phyloP scores from a whole-genome alignment of 768 basidiomycete genomes.

The Tubosaeta sp. region DNA sequence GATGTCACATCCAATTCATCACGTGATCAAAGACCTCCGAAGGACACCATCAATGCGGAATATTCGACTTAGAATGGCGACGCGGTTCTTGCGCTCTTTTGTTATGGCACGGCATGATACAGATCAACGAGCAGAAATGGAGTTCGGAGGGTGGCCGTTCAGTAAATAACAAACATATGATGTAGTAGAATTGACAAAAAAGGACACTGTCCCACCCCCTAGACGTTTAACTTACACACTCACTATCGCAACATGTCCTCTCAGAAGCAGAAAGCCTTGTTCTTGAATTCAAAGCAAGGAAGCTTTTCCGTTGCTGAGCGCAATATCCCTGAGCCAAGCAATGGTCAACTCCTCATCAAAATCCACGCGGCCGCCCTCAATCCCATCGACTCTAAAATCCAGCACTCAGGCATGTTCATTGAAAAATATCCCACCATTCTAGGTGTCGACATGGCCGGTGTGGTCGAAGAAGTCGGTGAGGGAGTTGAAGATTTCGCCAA shows the following conservation, averaged over 20 bases:
- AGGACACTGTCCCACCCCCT: neutral
- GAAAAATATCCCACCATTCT: slow-evolving; percentile 35
- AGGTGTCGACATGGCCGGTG: slow-evolving; percentile 36
- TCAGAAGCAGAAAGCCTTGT: slow-evolving; percentile 28
- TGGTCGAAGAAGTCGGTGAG: slow-evolving; percentile 36
- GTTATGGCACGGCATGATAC: slow-evolving; percentile 29
- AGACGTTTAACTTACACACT: slow-evolving; percentile 8
- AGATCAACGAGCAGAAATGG: slow-evolving; percentile 24
- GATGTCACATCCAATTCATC: slow-evolving; percentile 14
- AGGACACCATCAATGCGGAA: slow-evolving; percentile 31
- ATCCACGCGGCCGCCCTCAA: slow-evolving; percentile 40
- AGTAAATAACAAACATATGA: slow-evolving; percentile 24
- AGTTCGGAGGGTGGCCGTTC: slow-evolving; percentile 29
- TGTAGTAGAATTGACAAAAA: slow-evolving; percentile 11
- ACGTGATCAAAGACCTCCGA: slow-evolving; percentile 23
- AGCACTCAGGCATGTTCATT: slow-evolving; percentile 28
- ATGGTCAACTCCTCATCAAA: slow-evolving; percentile 40
- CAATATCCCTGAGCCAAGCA: slow-evolving; percentile 31
- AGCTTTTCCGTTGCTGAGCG: slow-evolving; percentile 27
- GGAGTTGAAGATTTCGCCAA: slow-evolving; percentile 31
- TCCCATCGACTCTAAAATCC: slow-evolving; percentile 42
- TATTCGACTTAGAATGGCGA: slow-evolving; percentile 29
- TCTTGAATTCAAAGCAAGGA: slow-evolving; percentile 26
- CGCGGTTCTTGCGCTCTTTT: slow-evolving; percentile 27
- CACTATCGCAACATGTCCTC: slow-evolving; percentile 16